Evolutionary conservation across 495 filamentous ascomycete genomes (phyloP).

Genomic region (Hyaloscypha hepaticicola): DNA sequence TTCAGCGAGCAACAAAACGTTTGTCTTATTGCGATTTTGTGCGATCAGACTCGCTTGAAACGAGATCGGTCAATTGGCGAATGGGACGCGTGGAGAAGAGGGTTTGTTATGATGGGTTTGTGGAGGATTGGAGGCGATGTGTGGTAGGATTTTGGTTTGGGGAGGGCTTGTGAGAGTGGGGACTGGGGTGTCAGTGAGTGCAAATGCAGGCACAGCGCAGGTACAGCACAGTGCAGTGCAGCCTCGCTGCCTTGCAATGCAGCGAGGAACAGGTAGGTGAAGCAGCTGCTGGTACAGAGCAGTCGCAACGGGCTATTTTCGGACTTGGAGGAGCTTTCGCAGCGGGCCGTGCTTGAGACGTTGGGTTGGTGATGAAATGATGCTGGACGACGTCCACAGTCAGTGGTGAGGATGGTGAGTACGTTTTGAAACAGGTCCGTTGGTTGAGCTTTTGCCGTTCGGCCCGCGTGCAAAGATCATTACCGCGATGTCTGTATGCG

Average conservation of each 20-base stretch:
- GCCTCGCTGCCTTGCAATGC: neutral
- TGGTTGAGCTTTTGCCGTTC: neutral
- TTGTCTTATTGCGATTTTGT: neutral
- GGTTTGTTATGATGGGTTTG: too few species aligned
- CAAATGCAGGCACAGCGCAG: neutral
- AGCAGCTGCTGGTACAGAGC: too few species aligned
- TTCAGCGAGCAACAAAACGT: neutral
- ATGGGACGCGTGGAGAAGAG: neutral
- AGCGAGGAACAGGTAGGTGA: neutral
- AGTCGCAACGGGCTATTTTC: neutral
- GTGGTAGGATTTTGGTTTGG: neutral
- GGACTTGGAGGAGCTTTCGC: neutral
- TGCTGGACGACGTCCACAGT: neutral
- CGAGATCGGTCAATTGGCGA: neutral
- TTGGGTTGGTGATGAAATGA: neutral
- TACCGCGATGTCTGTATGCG: too few species aligned
- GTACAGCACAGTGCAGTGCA: neutral
- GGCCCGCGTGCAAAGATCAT: too few species aligned
- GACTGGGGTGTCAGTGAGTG: neutral
- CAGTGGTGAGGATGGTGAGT: neutral
- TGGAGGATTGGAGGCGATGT: neutral
- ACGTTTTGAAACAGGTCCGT: neutral
- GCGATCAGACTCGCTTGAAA: neutral
- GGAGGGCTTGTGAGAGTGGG: neutral
- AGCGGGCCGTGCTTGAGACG: neutral